These are phyloP conservation scores for Aspergillus bombycis DNA, from an alignment of 2,329 filamentous ascomycete species.

Conservation along the genomic window DNA sequence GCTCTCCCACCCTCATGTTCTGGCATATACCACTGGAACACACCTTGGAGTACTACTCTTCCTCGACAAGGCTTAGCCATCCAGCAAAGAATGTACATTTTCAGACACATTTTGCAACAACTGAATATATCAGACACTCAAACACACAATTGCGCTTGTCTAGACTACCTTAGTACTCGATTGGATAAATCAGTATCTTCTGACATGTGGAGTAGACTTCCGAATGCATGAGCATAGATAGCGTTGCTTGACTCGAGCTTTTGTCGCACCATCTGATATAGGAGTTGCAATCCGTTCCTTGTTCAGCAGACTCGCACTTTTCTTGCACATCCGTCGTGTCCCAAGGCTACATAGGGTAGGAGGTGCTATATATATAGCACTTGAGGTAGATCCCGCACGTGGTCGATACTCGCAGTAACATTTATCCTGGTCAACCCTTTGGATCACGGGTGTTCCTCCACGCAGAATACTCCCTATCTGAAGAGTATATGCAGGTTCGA, in stretches of 20 bases:
- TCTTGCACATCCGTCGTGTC: neutral
- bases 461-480: neutral
- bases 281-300: neutral
- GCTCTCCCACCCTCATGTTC: neutral
- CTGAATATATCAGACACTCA: too few relatives aligned
- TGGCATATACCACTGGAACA: too few relatives aligned
- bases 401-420: neutral
- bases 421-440: neutral
- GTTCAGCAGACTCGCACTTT: neutral
- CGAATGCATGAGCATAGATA: neutral
- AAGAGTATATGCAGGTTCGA: neutral
- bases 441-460: neutral
- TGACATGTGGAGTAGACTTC: too few relatives aligned
- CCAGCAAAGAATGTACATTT: too few relatives aligned
- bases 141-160: too few relatives aligned
- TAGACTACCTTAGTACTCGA: too few relatives aligned
- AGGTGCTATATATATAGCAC: neutral
- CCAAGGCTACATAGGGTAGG: neutral
- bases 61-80: too few relatives aligned
- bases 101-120: too few relatives aligned
- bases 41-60: too few relatives aligned
- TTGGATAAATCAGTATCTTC: too few relatives aligned
- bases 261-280: neutral
- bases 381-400: neutral
- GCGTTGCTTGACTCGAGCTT: neutral